Evolutionary conservation across 495 filamentous ascomycete genomes (phyloP).

Genomic region (Cairneyella variabilis): DNA sequence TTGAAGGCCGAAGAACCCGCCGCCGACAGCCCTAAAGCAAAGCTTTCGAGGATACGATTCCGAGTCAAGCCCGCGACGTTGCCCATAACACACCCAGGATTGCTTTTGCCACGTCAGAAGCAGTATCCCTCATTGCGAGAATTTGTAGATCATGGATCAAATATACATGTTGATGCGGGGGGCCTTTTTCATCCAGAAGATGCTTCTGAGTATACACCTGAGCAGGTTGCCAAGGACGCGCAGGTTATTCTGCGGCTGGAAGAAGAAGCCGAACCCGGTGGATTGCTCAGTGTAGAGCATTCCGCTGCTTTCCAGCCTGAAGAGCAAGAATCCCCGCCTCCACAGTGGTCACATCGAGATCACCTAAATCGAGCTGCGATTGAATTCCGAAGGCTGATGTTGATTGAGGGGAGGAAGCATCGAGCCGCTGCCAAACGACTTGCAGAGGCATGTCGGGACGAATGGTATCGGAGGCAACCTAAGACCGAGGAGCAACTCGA

Average conservation of each 20-base stretch:
- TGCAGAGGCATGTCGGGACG: constrained; percentile 54
- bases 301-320: constrained; percentile 78
- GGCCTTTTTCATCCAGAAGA: constrained; percentile 53
- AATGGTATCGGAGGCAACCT: constrained; percentile 62
- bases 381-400: constrained; percentile 73
- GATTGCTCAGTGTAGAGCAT: constrained; percentile 63
- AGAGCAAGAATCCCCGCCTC: constrained; percentile 67
- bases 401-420: constrained; percentile 73
- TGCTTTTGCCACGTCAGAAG: constrained; percentile 41
- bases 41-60: constrained; percentile 36
- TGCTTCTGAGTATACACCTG: constrained; percentile 45
- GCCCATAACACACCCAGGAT: constrained; percentile 51
- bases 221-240: constrained; percentile 49
- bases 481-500: constrained; percentile 68
- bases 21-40: constrained; percentile 28
- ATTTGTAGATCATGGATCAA: constrained; percentile 41
- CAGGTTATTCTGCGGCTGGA: constrained; percentile 56
- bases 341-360: constrained; percentile 79
- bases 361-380: constrained; percentile 78
- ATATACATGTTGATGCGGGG: constrained; percentile 44
- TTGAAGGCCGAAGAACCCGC: constrained; percentile 8
- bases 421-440: constrained; percentile 59
- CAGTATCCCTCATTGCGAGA: constrained; percentile 48
- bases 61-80: constrained; percentile 36
- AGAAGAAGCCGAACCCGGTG: constrained; percentile 66